Conservation (phyloP, 495 filamentous ascomycete species). For the Achaetomiella virescens region DNA sequence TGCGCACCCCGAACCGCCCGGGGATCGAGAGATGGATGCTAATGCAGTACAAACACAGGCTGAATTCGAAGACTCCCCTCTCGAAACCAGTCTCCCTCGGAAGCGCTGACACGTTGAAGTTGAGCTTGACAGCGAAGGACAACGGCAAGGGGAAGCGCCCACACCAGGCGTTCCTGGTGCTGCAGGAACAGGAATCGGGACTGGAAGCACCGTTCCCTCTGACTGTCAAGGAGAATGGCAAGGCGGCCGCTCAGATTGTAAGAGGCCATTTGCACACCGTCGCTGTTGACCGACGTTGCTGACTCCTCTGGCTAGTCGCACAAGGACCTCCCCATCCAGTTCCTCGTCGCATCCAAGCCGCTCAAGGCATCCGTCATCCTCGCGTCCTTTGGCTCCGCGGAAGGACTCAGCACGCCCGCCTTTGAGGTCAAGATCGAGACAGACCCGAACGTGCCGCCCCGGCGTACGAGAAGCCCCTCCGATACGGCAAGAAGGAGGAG, state of each 20-base stretch:
- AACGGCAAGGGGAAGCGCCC: slow-evolving; percentile 70
- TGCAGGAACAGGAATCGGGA: slow-evolving; percentile 65
- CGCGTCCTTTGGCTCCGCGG: slow-evolving; percentile 75
- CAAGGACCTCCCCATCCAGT: slow-evolving; percentile 82
- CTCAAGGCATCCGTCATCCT: slow-evolving; percentile 74
- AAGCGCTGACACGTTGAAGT: slow-evolving; percentile 67
- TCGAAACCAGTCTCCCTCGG: slow-evolving; percentile 59
- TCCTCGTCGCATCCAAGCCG: slow-evolving; percentile 59
- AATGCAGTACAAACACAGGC: slow-evolving; percentile 38
- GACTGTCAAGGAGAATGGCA: slow-evolving; percentile 78
- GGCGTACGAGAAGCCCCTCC: slow-evolving; percentile 56
- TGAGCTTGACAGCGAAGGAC: slow-evolving; percentile 75
- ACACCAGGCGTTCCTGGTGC: slow-evolving; percentile 85
- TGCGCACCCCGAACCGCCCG: slow-evolving; percentile 32
- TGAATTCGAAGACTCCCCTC: slow-evolving; percentile 57
- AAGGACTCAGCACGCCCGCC: slow-evolving; percentile 62
- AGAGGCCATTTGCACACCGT: slow-evolving; percentile 19
- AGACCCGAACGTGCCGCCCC: slow-evolving; percentile 56
- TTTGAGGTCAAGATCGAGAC: slow-evolving; percentile 50
- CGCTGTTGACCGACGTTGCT: not conserved
- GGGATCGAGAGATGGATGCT: not conserved
- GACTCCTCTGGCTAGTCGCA: slow-evolving; percentile 54
- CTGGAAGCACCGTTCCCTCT: slow-evolving; percentile 88
- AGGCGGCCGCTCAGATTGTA: slow-evolving; percentile 78
- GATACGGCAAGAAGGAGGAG: slow-evolving; percentile 74